phyloP scores from a whole-genome alignment of 1,284 basidiomycete genomes.

The Xerocomus amazonicus region DNA sequence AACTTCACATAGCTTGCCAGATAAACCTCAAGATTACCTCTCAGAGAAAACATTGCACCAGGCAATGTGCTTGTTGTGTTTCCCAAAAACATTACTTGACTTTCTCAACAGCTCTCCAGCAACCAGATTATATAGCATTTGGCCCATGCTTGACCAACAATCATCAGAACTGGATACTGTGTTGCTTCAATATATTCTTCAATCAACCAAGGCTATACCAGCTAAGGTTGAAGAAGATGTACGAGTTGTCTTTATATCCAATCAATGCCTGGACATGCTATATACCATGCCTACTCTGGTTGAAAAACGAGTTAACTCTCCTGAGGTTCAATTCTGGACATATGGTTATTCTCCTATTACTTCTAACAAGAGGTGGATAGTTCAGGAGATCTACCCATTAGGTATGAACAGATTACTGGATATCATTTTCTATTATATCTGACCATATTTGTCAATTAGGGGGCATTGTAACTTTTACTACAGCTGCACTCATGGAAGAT shows the following conservation, averaged over 20 bases:
- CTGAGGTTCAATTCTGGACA: conserved; percentile 54
- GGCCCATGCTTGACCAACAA: conserved; percentile 29
- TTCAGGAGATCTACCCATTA: conserved; percentile 60
- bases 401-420: conserved; percentile 41
- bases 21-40: not conserved
- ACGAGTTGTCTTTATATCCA: conserved; percentile 59
- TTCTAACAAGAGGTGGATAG: conserved; percentile 48
- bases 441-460: conserved; percentile 39
- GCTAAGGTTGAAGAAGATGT: conserved; percentile 40
- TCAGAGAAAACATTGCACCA: conserved; percentile 20
- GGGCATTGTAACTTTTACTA: conserved; percentile 64
- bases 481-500: conserved; percentile 52
- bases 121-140: conserved; percentile 38
- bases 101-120: conserved; percentile 22
- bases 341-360: conserved; percentile 60
- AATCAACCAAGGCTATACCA: conserved; percentile 38
- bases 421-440: conserved; percentile 8
- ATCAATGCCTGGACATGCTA: conserved; percentile 49
- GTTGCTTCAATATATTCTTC: conserved; percentile 44
- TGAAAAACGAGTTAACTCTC: conserved; percentile 40
- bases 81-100: conserved; percentile 26
- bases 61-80: conserved; percentile 23
- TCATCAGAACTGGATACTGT: conserved; percentile 41
- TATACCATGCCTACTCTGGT: conserved; percentile 45
- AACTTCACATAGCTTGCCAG: not conserved